phyloP scores from a whole-genome alignment of 495 filamentous ascomycete genomes.

The Achaetomiella virescens region DNA sequence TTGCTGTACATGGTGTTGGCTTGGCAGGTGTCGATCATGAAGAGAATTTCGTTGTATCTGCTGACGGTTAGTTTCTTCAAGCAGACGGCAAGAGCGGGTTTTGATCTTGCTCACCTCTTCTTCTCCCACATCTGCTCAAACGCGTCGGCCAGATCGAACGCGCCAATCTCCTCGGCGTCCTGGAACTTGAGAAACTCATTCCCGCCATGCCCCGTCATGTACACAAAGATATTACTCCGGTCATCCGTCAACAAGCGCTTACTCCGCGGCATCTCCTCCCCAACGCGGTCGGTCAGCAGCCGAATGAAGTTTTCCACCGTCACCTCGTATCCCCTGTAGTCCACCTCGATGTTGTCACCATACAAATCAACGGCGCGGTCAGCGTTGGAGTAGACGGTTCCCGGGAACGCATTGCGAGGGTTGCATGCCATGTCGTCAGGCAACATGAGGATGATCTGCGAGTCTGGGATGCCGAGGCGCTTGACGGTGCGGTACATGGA shows the following conservation, averaged over 20 bases:
- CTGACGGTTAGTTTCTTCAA: not conserved
- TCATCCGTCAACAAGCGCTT: conserved; percentile 90
- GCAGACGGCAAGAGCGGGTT: too few relatives aligned
- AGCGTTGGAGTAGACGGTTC: conserved; percentile 97
- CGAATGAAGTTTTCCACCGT: conserved; percentile 99
- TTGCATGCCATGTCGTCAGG: conserved; percentile 99
- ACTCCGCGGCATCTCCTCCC: conserved; percentile 86
- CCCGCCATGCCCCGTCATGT: conserved; percentile 99
- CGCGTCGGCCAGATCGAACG: conserved; percentile 92
- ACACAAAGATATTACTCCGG: conserved; percentile 91
- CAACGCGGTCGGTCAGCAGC: conserved; percentile 85
- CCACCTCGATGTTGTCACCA: conserved; percentile 97
- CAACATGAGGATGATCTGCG: conserved; percentile 98
- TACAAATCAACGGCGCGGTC: conserved; percentile 94
- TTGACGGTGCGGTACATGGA: conserved; percentile 98
- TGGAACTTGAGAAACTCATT: conserved; percentile 99
- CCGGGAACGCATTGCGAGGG: conserved; percentile 93
- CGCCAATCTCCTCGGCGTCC: conserved; percentile 93
- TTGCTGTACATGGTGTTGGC: conserved; percentile 98
- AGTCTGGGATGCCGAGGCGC: conserved; percentile 94
- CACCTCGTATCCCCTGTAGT: conserved; percentile 96
- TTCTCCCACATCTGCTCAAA: conserved; percentile 99
- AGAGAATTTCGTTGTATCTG: conserved; percentile 87
- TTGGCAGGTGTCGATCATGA: conserved; percentile 99
- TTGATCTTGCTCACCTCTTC: conserved; percentile 66